Conservation (phyloP, 2,329 filamentous ascomycete species). For the Penicillium rolfsii region DNA sequence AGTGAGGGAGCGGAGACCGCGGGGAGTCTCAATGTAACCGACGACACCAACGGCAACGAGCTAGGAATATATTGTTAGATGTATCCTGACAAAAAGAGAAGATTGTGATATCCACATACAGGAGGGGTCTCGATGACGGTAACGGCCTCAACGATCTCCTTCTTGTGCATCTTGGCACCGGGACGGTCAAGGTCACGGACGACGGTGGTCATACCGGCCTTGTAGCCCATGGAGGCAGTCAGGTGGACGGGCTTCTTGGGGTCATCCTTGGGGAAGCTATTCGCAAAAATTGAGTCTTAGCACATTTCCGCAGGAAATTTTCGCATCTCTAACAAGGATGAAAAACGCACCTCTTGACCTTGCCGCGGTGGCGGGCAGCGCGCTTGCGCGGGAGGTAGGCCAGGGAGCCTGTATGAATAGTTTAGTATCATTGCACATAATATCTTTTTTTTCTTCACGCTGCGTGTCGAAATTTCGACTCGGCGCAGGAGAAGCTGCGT, state of each 20-base stretch:
- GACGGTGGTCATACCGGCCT: constrained; percentile 99
- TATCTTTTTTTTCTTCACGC: constrained; percentile 10
- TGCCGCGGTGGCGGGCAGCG: constrained; percentile 89
- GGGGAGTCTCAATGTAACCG: constrained; percentile 99
- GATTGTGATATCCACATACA: constrained; percentile 63
- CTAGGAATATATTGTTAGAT: constrained; percentile 54
- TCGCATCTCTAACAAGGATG: neutral
- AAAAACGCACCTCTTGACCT: constrained; percentile 88
- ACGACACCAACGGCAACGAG: constrained; percentile 99
- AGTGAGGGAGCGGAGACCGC: constrained; percentile 97
- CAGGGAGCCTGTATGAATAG: constrained; percentile 62
- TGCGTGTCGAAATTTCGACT: constrained; percentile 32
- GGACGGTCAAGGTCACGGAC: constrained; percentile 99
- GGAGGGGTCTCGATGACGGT: constrained; percentile 90
- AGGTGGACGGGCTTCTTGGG: constrained; percentile 99
- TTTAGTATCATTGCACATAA: constrained; percentile 40
- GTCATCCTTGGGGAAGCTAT: constrained; percentile 99
- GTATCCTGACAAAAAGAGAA: too few species aligned
- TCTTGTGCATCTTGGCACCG: constrained; percentile 99
- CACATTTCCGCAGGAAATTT: constrained; percentile 26
- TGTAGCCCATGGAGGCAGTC: constrained; percentile 98
- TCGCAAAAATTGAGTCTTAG: constrained; percentile 36
- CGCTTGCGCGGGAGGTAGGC: constrained; percentile 89
- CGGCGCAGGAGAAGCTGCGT: constrained; percentile 64
- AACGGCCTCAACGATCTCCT: constrained; percentile 90